Conservation (phyloP, 805 yeast genomes). For the Monosporozyma unispora region DNA sequence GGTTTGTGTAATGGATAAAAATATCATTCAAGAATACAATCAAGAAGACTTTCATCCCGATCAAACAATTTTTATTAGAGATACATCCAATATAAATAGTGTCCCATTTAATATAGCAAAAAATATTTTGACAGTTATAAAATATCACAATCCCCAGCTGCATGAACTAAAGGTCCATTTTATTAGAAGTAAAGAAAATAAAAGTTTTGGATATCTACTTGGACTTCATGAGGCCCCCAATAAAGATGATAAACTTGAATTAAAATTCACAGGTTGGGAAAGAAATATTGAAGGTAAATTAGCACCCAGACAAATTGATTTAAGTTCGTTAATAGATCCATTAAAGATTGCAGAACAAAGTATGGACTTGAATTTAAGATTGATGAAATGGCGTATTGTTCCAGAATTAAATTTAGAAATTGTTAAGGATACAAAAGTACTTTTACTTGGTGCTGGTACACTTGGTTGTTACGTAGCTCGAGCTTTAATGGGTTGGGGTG, state of each 20-base stretch:
- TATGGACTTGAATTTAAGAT: conserved; percentile 76
- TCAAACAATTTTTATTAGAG: conserved; percentile 32
- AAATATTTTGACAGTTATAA: conserved; percentile 45
- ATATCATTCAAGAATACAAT: conserved; percentile 14
- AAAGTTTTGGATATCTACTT: conserved; percentile 4
- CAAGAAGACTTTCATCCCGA: background rate
- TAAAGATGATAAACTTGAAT: conserved; percentile 8
- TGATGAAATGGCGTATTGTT: conserved; percentile 95
- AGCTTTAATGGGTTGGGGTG: conserved; percentile 91
- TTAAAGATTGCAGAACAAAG: conserved; percentile 79
- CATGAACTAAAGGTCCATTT: conserved; percentile 32
- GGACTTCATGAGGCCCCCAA: background rate
- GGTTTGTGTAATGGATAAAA: conserved; percentile 22
- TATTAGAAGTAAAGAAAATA: conserved; percentile 22
- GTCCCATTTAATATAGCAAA: conserved; percentile 47
- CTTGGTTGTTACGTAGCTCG: conserved; percentile 88
- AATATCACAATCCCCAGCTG: conserved; percentile 28
- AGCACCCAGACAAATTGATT: conserved; percentile 75
- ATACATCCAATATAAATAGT: conserved; percentile 28
- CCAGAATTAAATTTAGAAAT: conserved; percentile 69
- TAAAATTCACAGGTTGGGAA: conserved; percentile 82
- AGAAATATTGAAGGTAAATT: conserved; percentile 62
- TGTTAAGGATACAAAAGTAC: conserved; percentile 50
- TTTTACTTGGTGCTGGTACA: conserved; percentile 93
- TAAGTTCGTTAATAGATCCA: conserved; percentile 78